Evolutionary conservation across 2,329 filamentous ascomycete species (phyloP).

Genomic region (Decorospora gaudefroyi): DNA sequence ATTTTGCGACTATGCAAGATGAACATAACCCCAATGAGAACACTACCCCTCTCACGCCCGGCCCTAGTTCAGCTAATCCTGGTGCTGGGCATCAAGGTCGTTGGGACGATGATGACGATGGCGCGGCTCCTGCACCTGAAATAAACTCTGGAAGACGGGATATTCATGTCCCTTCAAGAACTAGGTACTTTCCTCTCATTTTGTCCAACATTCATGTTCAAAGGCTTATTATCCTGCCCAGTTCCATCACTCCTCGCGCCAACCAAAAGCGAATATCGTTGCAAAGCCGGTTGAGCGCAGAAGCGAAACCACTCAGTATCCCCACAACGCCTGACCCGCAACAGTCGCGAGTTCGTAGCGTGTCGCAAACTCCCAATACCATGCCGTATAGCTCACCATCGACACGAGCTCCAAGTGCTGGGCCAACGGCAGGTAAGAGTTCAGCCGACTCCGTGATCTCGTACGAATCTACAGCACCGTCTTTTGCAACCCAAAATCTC

Average conservation of each 20-base stretch:
- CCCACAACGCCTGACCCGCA: slow-evolving; percentile 24
- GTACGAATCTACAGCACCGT: slow-evolving; percentile 42
- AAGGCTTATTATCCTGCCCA: slow-evolving; percentile 21
- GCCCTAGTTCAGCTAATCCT: slow-evolving; percentile 13
- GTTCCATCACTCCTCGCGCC: slow-evolving; percentile 29
- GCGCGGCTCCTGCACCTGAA: slow-evolving; percentile 35
- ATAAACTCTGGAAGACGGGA: slow-evolving; percentile 43
- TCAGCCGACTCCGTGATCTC: slow-evolving; percentile 46
- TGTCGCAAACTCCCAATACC: slow-evolving; percentile 19
- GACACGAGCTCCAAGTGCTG: slow-evolving; percentile 23
- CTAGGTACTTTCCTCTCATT: slow-evolving; percentile 33
- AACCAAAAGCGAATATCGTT: slow-evolving; percentile 26
- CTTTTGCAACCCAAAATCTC: slow-evolving; percentile 40
- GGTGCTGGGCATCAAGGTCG: slow-evolving; percentile 17
- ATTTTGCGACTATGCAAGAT: slow-evolving; percentile 36
- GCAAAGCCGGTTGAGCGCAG: slow-evolving; percentile 26
- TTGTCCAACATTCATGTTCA: not conserved
- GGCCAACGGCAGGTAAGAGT: slow-evolving; percentile 34
- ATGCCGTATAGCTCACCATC: slow-evolving; percentile 13
- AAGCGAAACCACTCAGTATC: slow-evolving; percentile 20
- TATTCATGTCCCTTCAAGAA: slow-evolving; percentile 46
- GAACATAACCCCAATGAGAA: slow-evolving; percentile 25
- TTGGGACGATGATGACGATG: slow-evolving; percentile 39
- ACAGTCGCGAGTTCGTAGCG: slow-evolving; percentile 16
- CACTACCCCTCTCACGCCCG: slow-evolving; percentile 26